Conservation (phyloP, 257 asterid species). For the Plantago major region DNA sequence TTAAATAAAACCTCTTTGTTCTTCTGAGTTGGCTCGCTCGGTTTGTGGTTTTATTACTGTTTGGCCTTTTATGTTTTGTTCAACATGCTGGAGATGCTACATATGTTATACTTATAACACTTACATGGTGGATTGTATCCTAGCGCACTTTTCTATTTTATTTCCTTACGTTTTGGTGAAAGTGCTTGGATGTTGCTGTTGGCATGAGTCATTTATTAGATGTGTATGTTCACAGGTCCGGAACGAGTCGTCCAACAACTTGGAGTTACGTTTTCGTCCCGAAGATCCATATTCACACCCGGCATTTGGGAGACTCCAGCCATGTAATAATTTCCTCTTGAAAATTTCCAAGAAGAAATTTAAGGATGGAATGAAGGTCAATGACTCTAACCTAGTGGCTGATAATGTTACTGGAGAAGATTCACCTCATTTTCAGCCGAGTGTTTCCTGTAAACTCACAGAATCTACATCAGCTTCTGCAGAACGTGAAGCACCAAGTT, state of each 20-base stretch:
- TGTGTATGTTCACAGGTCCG: slow-evolving; percentile 48
- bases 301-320: slow-evolving; percentile 59
- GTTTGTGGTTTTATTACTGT: no score
- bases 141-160: background rate
- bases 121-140: no score
- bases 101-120: no score
- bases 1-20: no score
- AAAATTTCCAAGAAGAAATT: slow-evolving; percentile 56
- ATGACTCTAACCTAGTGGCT: slow-evolving; percentile 19
- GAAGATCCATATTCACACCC: slow-evolving; percentile 98
- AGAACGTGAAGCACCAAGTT: slow-evolving; percentile 30
- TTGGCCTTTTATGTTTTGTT: background rate
- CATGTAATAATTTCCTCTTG: slow-evolving; percentile 56
- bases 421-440: slow-evolving; percentile 28
- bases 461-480: slow-evolving; percentile 27
- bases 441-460: slow-evolving; percentile 21
- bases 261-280: slow-evolving; percentile 85
- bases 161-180: background rate
- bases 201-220: background rate
- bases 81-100: background rate
- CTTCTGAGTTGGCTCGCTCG: no score
- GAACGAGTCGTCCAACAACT: slow-evolving; percentile 51
- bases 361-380: slow-evolving; percentile 24
- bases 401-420: slow-evolving; percentile 23
- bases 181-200: background rate